A percentile compares a stretch with the other conserved stretches of the same genome.
These are phyloP conservation scores for Diaporthe ilicicola DNA, from an alignment of 2,329 filamentous ascomycete species.

Conservation along the genomic window DNA sequence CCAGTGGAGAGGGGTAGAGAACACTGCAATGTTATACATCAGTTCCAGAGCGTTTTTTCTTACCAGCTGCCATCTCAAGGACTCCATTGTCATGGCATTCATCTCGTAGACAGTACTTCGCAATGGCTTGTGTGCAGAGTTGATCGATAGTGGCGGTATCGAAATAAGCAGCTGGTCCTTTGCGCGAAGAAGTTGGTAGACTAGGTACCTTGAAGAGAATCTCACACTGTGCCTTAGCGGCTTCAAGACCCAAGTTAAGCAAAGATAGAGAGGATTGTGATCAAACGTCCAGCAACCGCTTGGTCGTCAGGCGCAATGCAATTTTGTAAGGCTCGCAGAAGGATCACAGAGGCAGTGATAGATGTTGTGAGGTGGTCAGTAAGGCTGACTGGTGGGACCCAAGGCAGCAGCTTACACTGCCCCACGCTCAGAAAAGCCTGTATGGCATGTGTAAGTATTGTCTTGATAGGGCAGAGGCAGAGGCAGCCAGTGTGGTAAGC, in stretches of 20 bases:
- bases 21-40: background rate
- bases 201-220: no score
- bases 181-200: no score
- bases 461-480: background rate
- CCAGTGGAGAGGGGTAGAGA: background rate
- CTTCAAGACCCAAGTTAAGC: background rate
- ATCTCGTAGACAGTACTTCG: no score
- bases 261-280: background rate
- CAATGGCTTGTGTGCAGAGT: background rate
- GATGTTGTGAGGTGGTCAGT: background rate
- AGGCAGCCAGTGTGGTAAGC: background rate
- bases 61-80: background rate
- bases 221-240: background rate
- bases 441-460: background rate
- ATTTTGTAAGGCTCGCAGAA: background rate
- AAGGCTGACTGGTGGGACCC: background rate
- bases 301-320: background rate
- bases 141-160: background rate
- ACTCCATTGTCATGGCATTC: background rate
- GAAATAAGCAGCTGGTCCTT: background rate
- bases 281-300: background rate
- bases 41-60: background rate
- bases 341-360: background rate
- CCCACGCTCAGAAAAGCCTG: conserved; percentile 1
- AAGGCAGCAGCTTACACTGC: conserved; percentile 24